Percentiles rank a stretch among this genome's conserved stretches.
Evolutionary conservation across 257 asterid species (phyloP).

Genomic region (Solanum neorickii): DNA sequence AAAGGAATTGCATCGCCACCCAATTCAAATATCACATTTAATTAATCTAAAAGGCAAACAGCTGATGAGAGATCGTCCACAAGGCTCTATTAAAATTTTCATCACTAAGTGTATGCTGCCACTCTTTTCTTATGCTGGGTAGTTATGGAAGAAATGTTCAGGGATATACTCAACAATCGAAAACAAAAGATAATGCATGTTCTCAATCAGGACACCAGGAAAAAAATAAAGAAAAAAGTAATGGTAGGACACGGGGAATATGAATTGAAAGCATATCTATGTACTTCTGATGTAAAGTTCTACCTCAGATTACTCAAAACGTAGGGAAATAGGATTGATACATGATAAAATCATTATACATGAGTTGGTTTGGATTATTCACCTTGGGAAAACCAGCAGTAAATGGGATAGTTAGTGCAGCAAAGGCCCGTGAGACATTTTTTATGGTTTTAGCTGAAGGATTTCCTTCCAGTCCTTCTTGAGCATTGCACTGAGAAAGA

Average conservation of each 20-base stretch:
- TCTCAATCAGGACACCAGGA: neutral
- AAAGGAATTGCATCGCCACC: neutral
- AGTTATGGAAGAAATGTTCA: neutral
- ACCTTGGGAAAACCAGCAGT: conserved; percentile 78
- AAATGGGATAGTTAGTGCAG: conserved; percentile 59
- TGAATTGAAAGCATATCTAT: neutral
- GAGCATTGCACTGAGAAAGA: conserved; percentile 52
- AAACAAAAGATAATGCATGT: neutral
- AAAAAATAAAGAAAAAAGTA: neutral
- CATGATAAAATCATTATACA: neutral
- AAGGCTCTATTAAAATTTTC: neutral
- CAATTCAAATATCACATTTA: neutral
- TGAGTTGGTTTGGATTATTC: neutral
- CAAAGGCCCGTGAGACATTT: conserved; percentile 66
- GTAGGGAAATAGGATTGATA: neutral
- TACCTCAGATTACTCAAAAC: neutral
- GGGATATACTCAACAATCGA: neutral
- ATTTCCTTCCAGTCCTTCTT: conserved; percentile 93
- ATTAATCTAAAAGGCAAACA: neutral
- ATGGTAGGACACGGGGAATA: neutral
- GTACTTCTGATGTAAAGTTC: neutral
- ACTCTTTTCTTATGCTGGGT: neutral
- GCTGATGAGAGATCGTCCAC: neutral
- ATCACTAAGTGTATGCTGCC: neutral
- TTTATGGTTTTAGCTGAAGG: conserved; percentile 50